phyloP scores from a whole-genome alignment of 805 yeast species.

The Sporopachydermia lactativora region DNA sequence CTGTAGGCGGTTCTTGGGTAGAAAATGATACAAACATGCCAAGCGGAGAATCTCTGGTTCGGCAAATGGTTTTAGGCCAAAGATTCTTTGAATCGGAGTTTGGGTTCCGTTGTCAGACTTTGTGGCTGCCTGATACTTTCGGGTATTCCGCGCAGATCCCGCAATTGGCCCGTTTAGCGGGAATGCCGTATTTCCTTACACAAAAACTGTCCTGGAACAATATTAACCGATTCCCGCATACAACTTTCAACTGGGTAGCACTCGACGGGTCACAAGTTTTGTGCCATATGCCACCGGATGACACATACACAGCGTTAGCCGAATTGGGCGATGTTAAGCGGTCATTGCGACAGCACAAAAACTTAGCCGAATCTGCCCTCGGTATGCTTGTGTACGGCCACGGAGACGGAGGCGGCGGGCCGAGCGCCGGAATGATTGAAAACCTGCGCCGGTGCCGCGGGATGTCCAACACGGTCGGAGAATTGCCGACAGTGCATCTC shows the following conservation, averaged over 20 bases:
- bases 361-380: constrained; percentile 63
- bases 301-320: constrained; percentile 89
- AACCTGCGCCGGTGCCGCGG: constrained; percentile 88
- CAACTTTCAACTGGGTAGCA: constrained; percentile 92
- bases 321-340: constrained; percentile 86
- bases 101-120: constrained; percentile 59
- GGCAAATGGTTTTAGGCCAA: constrained; percentile 89
- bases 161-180: constrained; percentile 79
- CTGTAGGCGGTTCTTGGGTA: constrained; percentile 97
- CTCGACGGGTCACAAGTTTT: constrained; percentile 87
- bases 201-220: constrained; percentile 96
- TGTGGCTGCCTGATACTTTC: constrained; percentile 96
- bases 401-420: constrained; percentile 99
- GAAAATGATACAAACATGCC: constrained; percentile 96
- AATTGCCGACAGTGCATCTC: constrained; percentile 66
- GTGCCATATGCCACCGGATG: constrained; percentile 96
- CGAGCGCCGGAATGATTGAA: constrained; percentile 86
- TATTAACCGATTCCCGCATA: constrained; percentile 77
- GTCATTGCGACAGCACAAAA: constrained; percentile 70
- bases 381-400: constrained; percentile 78
- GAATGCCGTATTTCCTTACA: constrained; percentile 72
- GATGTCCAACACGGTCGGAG: constrained; percentile 62
- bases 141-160: constrained; percentile 95
- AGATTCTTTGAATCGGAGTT: constrained; percentile 68
- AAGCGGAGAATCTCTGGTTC: constrained; percentile 76